Evolutionary conservation across 305 asterid species (phyloP).

Genomic region (Fraxinus ornus): DNA sequence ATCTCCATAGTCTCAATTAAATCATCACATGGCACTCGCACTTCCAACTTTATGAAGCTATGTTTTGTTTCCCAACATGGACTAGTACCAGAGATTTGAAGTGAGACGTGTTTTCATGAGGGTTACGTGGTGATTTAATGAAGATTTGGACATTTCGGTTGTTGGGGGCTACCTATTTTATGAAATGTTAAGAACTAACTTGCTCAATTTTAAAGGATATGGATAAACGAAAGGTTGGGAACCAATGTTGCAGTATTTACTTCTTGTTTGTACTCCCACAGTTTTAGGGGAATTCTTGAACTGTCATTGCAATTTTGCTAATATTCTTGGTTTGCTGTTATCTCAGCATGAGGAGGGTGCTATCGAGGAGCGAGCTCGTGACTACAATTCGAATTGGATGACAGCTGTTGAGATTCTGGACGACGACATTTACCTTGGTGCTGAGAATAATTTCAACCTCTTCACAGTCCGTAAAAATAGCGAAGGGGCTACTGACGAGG

Average conservation of each 20-base stretch:
- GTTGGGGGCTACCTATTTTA: not conserved
- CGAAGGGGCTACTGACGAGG: slow-evolving; percentile 96
- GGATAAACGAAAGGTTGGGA: not conserved
- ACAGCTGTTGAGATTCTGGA: slow-evolving; percentile 96
- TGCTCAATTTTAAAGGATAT: not conserved
- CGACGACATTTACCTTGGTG: slow-evolving; percentile 86
- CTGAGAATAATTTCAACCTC: slow-evolving; percentile 83
- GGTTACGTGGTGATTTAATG: not conserved
- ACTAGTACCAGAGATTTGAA: not conserved
- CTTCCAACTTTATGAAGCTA: not conserved
- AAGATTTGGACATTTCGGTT: not conserved
- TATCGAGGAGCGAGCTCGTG: slow-evolving; percentile 93
- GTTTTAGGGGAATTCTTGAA: not conserved
- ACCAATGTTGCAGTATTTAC: not conserved
- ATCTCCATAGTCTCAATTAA: not conserved
- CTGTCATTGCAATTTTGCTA: not conserved
- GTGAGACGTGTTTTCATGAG: not conserved
- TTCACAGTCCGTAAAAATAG: slow-evolving; percentile 90
- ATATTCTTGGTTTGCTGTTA: slow-evolving; percentile 1
- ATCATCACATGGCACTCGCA: not conserved
- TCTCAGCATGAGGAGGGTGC: slow-evolving; percentile 97
- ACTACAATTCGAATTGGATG: slow-evolving; percentile 98
- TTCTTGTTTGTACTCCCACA: not conserved
- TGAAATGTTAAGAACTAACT: not conserved
- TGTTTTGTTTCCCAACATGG: not conserved